These are phyloP conservation scores for Boehmeria nivea DNA, from an alignment of 306 rosid species.

Conservation along the genomic window DNA sequence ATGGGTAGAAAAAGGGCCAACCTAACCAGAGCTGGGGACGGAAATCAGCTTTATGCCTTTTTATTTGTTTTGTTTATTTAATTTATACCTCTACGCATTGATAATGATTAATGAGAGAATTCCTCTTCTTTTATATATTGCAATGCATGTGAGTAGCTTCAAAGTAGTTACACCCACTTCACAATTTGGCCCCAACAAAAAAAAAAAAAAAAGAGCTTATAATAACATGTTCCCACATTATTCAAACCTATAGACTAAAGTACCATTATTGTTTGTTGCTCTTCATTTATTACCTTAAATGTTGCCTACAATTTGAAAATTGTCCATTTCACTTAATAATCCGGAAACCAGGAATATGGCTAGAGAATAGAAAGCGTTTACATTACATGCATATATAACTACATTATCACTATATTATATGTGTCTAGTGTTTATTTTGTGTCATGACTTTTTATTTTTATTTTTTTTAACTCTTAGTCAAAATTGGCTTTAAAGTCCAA, in stretches of 20 bases:
- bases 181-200: background rate
- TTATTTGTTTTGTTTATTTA: no score
- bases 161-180: conserved; percentile 8
- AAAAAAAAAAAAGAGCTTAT: background rate
- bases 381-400: no score
- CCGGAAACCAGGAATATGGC: conserved; percentile 1
- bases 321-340: background rate
- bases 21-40: background rate
- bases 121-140: background rate
- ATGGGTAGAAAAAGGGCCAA: background rate
- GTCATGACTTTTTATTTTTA: background rate
- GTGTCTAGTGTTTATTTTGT: background rate
- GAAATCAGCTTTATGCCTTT: conserved; percentile 7
- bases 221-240: conserved; percentile 2
- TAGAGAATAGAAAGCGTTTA: no score
- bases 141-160: conserved; percentile 15
- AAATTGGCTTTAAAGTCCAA: conserved; percentile 17
- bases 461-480: conserved; percentile 3
- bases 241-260: conserved; percentile 5
- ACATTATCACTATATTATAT: no score
- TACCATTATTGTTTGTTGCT: background rate
- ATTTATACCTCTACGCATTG: conserved; percentile 1
- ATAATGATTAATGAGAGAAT: conserved; percentile 3
- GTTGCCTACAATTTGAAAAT: background rate
- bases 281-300: conserved; percentile 6